A percentile compares a stretch with the other conserved stretches of the same genome.
phyloP scores from a whole-genome alignment of 2,329 filamentous ascomycete species.

The Trichoderma harzianum region DNA sequence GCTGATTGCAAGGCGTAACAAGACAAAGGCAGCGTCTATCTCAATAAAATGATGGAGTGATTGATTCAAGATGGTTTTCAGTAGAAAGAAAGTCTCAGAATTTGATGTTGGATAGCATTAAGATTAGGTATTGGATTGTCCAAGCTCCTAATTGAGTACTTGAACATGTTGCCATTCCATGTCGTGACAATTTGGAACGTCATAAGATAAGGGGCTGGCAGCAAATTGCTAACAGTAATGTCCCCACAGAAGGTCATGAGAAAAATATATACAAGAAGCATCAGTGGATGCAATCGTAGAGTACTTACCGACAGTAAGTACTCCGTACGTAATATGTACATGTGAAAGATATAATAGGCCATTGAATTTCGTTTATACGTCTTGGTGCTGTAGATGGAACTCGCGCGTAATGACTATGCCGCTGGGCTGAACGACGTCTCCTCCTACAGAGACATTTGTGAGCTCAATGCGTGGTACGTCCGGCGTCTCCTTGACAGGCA shows the following conservation, averaged over 20 bases:
- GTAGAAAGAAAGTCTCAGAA: background rate
- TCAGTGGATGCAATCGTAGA: background rate
- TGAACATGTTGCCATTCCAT: background rate
- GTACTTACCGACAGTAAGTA: background rate
- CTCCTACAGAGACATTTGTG: background rate
- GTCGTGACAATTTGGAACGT: background rate
- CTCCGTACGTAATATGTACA: background rate
- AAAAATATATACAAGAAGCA: background rate
- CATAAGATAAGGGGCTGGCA: background rate
- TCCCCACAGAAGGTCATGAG: background rate
- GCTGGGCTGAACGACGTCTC: background rate
- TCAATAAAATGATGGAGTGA: background rate
- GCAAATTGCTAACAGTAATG: background rate
- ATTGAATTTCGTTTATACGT: background rate
- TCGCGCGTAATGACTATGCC: constrained; percentile 19
- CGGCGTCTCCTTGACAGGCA: background rate
- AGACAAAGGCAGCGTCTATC: background rate
- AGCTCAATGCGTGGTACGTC: constrained; percentile 11
- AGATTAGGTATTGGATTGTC: background rate
- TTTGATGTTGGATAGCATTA: background rate
- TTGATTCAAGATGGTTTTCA: background rate
- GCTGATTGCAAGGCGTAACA: background rate
- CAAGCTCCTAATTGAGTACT: background rate
- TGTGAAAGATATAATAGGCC: background rate
- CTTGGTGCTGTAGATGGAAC: constrained; percentile 12